Base-by-base conservation (phyloP, 257 asterid genomes). In the Penstemon newberryi region DNA sequence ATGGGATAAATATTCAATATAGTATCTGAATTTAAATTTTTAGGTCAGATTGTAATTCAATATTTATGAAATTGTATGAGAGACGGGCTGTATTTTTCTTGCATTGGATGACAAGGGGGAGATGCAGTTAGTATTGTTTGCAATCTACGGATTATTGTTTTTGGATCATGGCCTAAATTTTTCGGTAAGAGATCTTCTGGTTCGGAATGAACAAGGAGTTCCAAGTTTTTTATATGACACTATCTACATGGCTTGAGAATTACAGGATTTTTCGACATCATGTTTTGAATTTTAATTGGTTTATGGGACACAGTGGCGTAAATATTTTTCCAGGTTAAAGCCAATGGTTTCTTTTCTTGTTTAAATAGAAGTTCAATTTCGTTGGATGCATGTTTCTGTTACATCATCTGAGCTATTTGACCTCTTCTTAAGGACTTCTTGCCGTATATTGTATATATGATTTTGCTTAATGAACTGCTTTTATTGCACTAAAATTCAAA, bases 321-420 rank as follows among this genome's bases (percentile, higher is more conserved):
- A 53, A 39, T 36, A n/a, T 61, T 39, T 62, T 57, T 53, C 43
- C 10, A 47, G 56, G 56, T 47, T 70, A 44, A 36, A 57, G 42
- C 7, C 36, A 39, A 13, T 8, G 50, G 52, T 38, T 47, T 25
- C 41, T 44, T 58, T 54, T 63, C 65, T 8, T 63, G 50, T 63
- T 42, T 5, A 15, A 8, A 61, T 63, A 25, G 53, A 66, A 5
- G 10, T 15, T 9, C 19, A 9, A 43, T 11, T 4, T 5, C 39
- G 51, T 38, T 46, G 61, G 15, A 41, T 55, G 55, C 33, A 8
- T n/a, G 8, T 18, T 40, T 58, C 25, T 65, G 18, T 57, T 41
- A 39, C 54, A 47, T 58, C 39, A 51, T 40, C 65, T 13, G 67
- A 60, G 42, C 52, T 47, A 11, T 66, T 42, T 46, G 40, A 46